Evolutionary conservation across 257 asterid species (phyloP).

Genomic region (Marsdenia floribunda): DNA sequence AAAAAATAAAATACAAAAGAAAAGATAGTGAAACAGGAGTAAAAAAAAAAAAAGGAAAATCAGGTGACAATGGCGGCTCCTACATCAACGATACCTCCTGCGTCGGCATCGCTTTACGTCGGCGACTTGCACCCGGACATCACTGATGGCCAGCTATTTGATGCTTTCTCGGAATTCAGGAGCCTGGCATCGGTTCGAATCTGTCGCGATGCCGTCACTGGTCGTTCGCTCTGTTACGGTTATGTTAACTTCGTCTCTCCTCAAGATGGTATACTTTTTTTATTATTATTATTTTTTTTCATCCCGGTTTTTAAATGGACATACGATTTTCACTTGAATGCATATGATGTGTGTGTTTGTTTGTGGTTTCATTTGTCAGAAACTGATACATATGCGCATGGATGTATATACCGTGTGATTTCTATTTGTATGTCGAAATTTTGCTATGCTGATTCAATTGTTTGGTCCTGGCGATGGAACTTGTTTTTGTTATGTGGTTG

Average conservation of each 20-base stretch:
- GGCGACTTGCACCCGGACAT: slow-evolving; percentile 37
- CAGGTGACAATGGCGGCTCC: slow-evolving; percentile 25
- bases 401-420: background rate
- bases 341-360: background rate
- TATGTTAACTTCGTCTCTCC: slow-evolving; percentile 38
- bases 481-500: background rate
- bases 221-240: slow-evolving; percentile 43
- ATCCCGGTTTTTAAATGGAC: background rate
- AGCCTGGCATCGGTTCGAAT: slow-evolving; percentile 30
- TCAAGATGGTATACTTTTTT: slow-evolving; percentile 31
- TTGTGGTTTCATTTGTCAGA: background rate
- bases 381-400: slow-evolving; percentile 1
- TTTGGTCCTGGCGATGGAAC: background rate
- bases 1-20: too few species aligned
- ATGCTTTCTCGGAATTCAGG: slow-evolving; percentile 34
- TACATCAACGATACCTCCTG: slow-evolving; percentile 12
- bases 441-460: background rate
- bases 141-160: slow-evolving; percentile 29
- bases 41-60: too few species aligned
- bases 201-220: slow-evolving; percentile 32
- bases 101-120: slow-evolving; percentile 37
- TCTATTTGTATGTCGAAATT: background rate
- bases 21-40: background rate
- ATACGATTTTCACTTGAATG: background rate
- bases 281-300: too few species aligned